phyloP scores from a whole-genome alignment of 495 filamentous ascomycete species.

The Lophium mytilinum region DNA sequence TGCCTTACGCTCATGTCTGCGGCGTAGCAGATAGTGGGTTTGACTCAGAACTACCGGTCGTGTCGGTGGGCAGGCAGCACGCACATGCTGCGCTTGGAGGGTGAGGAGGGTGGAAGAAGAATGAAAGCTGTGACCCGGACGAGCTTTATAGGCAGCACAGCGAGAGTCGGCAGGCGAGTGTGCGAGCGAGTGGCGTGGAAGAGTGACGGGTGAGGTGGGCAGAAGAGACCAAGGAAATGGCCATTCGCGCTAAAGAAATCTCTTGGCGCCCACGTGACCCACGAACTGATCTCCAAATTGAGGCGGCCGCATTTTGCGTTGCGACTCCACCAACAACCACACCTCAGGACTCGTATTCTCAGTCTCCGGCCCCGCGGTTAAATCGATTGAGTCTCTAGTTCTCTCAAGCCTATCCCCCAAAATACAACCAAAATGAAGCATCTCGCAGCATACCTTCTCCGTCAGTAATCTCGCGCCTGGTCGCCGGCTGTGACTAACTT shows the following conservation, averaged over 20 bases:
- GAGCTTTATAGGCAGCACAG: not conserved
- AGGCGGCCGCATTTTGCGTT: slow-evolving; percentile 18
- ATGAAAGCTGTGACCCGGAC: not conserved
- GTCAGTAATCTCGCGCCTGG: not conserved
- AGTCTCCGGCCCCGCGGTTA: slow-evolving; percentile 88
- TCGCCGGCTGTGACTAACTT: not conserved
- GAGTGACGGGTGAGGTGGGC: not conserved
- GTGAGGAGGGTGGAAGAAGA: not conserved
- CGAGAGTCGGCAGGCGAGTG: not conserved
- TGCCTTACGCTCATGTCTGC: slow-evolving; percentile 24
- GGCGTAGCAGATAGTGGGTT: not conserved
- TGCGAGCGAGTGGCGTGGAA: not conserved
- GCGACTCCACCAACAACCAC: slow-evolving; percentile 28
- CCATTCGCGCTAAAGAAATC: not conserved
- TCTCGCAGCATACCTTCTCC: slow-evolving; percentile 44
- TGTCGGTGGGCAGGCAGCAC: slow-evolving; percentile 6
- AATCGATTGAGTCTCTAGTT: slow-evolving; percentile 94
- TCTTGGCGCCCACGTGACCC: not conserved
- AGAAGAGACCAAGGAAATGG: not conserved
- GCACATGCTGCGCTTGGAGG: slow-evolving; percentile 12
- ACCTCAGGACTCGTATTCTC: slow-evolving; percentile 62
- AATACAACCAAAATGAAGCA: slow-evolving; percentile 75
- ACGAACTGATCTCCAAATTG: not conserved
- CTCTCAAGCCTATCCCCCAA: slow-evolving; percentile 23
- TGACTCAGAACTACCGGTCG: slow-evolving; percentile 24